Base-by-base conservation (phyloP, 1,284 basidiomycete genomes). In the Entoloma clypeatum region DNA sequence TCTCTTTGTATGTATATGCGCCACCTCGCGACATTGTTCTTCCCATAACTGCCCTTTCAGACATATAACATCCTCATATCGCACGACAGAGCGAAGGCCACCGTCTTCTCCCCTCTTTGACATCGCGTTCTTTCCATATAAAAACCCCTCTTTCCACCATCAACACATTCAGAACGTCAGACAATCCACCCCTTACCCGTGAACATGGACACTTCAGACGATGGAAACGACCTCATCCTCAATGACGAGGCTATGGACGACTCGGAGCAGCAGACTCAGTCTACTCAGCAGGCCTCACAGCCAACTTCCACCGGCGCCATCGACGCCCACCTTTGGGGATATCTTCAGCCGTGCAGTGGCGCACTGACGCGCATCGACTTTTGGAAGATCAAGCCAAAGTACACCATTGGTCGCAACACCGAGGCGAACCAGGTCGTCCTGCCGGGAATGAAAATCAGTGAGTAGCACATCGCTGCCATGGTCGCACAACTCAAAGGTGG, bases 371-470 rank as follows among this genome's bases (percentile, higher is more conserved):
- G 81, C 14, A 71, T 85, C 39, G 78, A 83, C 51, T 73, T 87
- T 43, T 70, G 67, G 60, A 81, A 74, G 53, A 50, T 69, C 22
- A 61, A 68, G 11, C 67, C 67, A 0, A 57, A 50, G 5, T 74
- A 75, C 53, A 65, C 55, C 18, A 58, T 88, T 47, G 85, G 85
- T 8, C 71, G 85, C 26, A 70, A 72, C 42, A 48, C 33, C 1
- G 59, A 64, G 2, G 41, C 48, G 22, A 86, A 79, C 57, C 64
- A 75, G 31, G 62, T 85, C 31, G 59, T 79, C 16, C 63, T 89
- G 21, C 72, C 75, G 0, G 79, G 80, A 3, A 71, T 70, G 62
- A 85, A 79, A 69, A 75, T 89, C 55, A 89, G 86, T 88, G 51
- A 72, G 85, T 81, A 51, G n/a, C 35, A 36, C 21, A 14, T 38